A percentile compares a stretch with the other conserved stretches of the same genome.
phyloP scores from a whole-genome alignment of 2,329 filamentous ascomycete species.

The Aspergillus brasiliensis region DNA sequence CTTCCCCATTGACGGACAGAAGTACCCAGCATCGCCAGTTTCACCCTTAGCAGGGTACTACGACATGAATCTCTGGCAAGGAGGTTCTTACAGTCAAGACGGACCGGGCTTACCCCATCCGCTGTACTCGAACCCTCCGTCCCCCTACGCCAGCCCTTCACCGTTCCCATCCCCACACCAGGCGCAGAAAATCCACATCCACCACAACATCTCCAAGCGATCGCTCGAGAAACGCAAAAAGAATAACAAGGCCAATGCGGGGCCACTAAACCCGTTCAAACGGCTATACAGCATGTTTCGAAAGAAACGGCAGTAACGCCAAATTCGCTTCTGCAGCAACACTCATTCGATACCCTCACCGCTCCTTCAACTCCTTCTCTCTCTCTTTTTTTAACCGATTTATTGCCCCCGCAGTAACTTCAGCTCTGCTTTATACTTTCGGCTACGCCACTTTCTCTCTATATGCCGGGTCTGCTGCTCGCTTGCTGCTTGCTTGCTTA shows the following conservation, averaged over 20 bases:
- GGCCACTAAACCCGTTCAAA: neutral
- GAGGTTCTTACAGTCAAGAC: neutral
- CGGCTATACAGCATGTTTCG: neutral
- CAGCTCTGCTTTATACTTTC: neutral
- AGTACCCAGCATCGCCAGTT: neutral
- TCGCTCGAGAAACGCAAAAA: neutral
- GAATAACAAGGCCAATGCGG: neutral
- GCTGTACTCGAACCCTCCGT: slow-evolving; percentile 3
- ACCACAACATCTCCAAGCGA: slow-evolving; percentile 1
- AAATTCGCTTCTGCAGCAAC: neutral
- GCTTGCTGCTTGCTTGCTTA: neutral
- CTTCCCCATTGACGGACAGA: neutral
- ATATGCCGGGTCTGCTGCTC: neutral
- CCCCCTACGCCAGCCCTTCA: neutral
- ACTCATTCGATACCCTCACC: neutral
- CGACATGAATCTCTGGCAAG: slow-evolving; percentile 1
- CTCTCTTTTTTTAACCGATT: neutral
- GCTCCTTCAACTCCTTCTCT: neutral
- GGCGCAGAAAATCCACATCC: neutral
- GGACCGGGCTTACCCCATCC: neutral
- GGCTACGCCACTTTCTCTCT: neutral
- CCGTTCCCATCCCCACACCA: neutral
- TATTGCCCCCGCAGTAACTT: neutral
- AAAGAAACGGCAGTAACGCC: slow-evolving; percentile 1
- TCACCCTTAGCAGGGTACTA: slow-evolving; percentile 1